Base-by-base conservation (phyloP, 1,284 basidiomycete species). In the Polyporus tsugae region DNA sequence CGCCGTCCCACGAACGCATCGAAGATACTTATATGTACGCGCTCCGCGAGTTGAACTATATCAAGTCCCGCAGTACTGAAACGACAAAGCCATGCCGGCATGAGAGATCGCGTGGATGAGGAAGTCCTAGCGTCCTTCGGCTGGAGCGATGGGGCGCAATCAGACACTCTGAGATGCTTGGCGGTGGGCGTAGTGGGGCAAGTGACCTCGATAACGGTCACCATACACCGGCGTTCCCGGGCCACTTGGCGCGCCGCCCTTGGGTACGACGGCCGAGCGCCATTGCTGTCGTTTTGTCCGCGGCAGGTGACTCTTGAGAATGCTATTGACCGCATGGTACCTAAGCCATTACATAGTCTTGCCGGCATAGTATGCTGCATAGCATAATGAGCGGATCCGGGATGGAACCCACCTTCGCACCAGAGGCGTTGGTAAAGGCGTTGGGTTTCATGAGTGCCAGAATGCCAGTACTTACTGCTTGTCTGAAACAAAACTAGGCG, bases 171-270 rank as follows among this genome's bases (percentile, higher is more conserved):
- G 46, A 11, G 22, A 22, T 22, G 22, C 46, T 49, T 49, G 46
- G 46, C 46, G 5, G 46, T 25, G 46, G 22, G 10, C 22, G 46
- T 49, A 13, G n/a, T 49, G 22, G 46, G 44, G 46, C 46, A 22
- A 49, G 46, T 49, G 46, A 49, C 46, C 46, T 49, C 46, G 46
- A 49, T 25, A 49, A 11, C 46, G 46, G 46, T 49, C 46, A 49
- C 10, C 22, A 25, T 25, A 4, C 46, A 10, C 46, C 46, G 46
- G 46, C 25, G 1, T 25, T 49, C 46, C 46, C 46, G 46, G 46
- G 46, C 46, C 46, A 49, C 46, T 25, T 49, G 46, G 46, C 46
- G 46, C 46, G 22, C 46, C 46, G 46, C 46, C 22, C 46, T 5
- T 6, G 25, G 4, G 10, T 10, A 25, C 46, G 46, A 49, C 9